Evolutionary conservation across 1,139 yeast genomes (phyloP), one percentile per base, ranked within the genome.

Genomic region (Sugiyamaella paludigena): DNA sequence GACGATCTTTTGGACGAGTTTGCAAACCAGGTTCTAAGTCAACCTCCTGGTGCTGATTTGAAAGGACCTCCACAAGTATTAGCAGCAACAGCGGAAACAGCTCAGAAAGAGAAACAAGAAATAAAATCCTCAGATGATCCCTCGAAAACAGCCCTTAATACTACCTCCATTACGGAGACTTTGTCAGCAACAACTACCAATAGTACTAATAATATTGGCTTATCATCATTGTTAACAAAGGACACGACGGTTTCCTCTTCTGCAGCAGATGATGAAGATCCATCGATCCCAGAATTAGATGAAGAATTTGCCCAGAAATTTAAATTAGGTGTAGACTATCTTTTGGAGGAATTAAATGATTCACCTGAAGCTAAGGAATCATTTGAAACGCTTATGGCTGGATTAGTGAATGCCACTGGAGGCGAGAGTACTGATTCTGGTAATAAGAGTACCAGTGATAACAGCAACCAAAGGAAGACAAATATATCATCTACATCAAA

Each of bases 21-120:
- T 65, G 91, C 88, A 38, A 87, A 84, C 51, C 89, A 84, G 58
- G 80, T 85, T 1, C 73, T 85, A 54, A 77, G 77, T 56, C 75
- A 80, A 58, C 84, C 88, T 1, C 84, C 85, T 0, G 85, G 83
- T 8, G 61, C 66, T 4, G 67, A 62, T 39, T 32, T 43, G 35
- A 27, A 41, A 16, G 40, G 19, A 16, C n/a, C 37, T 8, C 8
- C 33, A 5, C 33, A 30, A 30, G n/a, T 6, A 30, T 11, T 6
- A n/a, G 33, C 13, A 11, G 33, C 33, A n/a, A 11, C n/a, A 6
- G 33, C 33, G 13, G 33, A 2, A n/a, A 3, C n/a, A 40, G 53
- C 54, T 19, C 50, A 60, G 30, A 54, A 60, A 2, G 48, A 52
- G 8, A 45, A 49, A 29, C 28, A 52, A 19, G 43, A 44, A 8